phyloP scores from a whole-genome alignment of 495 filamentous ascomycete genomes.

The Penicillium daleae region DNA sequence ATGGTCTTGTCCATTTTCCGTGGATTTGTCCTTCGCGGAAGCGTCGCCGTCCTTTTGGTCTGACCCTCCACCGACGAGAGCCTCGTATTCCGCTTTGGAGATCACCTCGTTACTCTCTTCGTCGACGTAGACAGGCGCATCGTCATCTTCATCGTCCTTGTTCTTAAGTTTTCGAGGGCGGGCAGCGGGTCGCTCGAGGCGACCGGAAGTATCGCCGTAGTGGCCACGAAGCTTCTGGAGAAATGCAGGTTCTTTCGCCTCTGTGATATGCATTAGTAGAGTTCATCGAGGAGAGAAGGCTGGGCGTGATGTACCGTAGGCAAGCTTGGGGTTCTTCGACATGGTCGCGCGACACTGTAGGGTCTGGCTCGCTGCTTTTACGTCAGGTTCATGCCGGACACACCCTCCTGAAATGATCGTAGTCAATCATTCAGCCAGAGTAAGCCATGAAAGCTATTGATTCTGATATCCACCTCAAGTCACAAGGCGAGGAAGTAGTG shows the following conservation, averaged over 20 bases:
- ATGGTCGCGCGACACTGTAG: conserved; percentile 32
- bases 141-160: conserved; percentile 45
- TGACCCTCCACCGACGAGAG: conserved; percentile 34
- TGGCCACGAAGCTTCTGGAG: conserved; percentile 50
- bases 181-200: conserved; percentile 46
- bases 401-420: neutral
- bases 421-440: neutral
- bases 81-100: conserved; percentile 52
- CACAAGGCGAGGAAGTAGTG: neutral
- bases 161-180: conserved; percentile 45
- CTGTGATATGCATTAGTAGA: conserved; percentile 26
- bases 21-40: conserved; percentile 14
- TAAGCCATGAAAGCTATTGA: neutral
- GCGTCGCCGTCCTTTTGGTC: conserved; percentile 24
- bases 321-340: conserved; percentile 53
- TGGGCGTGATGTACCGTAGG: conserved; percentile 43
- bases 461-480: neutral
- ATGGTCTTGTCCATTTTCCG: conserved; percentile 19
- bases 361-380: conserved; percentile 15
- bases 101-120: conserved; percentile 53
- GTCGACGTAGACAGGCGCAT: conserved; percentile 54
- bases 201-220: conserved; percentile 41
- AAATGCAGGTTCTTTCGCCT: conserved; percentile 52
- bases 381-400: conserved; percentile 23
- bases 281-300: neutral